Percentiles rank a stretch among this genome's conserved stretches.
These are phyloP conservation scores for Wallacemonas collosoma DNA, from an alignment of 208 protist genomes.

Conservation along the genomic window DNA sequence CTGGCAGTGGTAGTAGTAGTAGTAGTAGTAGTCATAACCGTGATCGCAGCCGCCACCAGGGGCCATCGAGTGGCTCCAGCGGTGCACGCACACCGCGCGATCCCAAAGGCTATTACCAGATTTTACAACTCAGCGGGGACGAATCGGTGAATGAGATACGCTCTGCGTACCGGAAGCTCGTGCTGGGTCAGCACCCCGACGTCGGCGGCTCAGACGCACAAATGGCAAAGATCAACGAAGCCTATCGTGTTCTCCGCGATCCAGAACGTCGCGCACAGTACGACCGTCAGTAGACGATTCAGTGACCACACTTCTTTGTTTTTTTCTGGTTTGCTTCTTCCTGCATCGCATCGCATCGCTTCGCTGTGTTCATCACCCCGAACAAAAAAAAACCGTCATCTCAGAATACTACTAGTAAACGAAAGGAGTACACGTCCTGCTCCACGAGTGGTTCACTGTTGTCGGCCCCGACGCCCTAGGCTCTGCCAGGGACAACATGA, in stretches of 20 bases:
- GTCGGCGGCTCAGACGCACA: conserved; percentile 68
- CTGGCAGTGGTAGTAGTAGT: not conserved
- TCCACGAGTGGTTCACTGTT: too few species aligned
- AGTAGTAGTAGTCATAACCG: not conserved
- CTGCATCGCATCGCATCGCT: not conserved
- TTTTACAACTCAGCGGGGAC: conserved; percentile 56
- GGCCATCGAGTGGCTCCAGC: not conserved
- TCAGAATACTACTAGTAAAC: too few species aligned
- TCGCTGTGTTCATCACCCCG: not conserved
- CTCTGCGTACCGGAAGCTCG: conserved; percentile 77
- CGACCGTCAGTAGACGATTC: conserved; percentile 57
- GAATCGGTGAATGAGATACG: conserved; percentile 92
- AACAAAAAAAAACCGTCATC: too few species aligned
- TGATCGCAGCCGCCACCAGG: too few species aligned
- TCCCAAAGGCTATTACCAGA: conserved; percentile 74
- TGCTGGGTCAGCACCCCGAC: conserved; percentile 84
- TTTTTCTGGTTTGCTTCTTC: not conserved
- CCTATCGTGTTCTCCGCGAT: conserved; percentile 98
- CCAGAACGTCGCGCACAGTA: conserved; percentile 94
- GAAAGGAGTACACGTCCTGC: too few species aligned
- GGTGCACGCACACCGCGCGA: conserved; percentile 29
- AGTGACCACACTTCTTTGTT: not conserved
- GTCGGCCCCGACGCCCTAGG: too few species aligned
- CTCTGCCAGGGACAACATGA: too few species aligned
- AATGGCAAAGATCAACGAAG: conserved; percentile 86